A percentile compares a stretch with the other conserved stretches of the same genome.
phyloP scores from a whole-genome alignment of 2,329 filamentous ascomycete genomes.

The Furcasterigmium sp. region DNA sequence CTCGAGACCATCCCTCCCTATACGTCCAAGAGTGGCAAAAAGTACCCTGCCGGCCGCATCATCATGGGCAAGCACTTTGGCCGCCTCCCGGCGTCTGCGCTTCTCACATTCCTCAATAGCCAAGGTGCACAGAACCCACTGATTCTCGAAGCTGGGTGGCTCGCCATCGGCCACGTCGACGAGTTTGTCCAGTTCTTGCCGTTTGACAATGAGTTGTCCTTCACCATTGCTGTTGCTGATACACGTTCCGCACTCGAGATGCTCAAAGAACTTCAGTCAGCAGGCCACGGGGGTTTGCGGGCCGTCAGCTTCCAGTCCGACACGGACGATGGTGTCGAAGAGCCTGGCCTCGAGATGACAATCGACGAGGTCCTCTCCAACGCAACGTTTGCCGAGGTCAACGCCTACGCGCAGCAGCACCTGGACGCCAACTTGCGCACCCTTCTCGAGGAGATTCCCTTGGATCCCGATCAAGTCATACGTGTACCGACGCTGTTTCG shows the following conservation, averaged over 20 bases:
- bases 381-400: constrained; percentile 5
- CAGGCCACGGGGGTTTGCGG: constrained; percentile 17
- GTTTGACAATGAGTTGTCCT: constrained; percentile 11
- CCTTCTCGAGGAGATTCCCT: constrained; percentile 9
- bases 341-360: constrained; percentile 5
- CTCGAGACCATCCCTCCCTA: constrained; percentile 31
- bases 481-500: constrained; percentile 16
- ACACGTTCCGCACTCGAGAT: constrained; percentile 16
- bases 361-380: constrained; percentile 10
- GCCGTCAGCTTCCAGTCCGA: background rate
- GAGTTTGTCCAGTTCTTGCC: constrained; percentile 28
- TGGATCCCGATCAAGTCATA: constrained; percentile 15
- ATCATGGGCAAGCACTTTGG: constrained; percentile 7
- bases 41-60: background rate
- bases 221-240: constrained; percentile 17
- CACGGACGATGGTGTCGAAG: background rate
- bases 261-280: constrained; percentile 12
- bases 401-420: constrained; percentile 5
- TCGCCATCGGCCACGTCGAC: constrained; percentile 24
- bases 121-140: constrained; percentile 29
- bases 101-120: constrained; percentile 22
- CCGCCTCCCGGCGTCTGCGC: constrained; percentile 17
- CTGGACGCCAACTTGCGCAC: constrained; percentile 11
- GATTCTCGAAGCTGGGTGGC: constrained; percentile 24
- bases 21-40: constrained; percentile 2